Evolutionary conservation across 2,329 filamentous ascomycete species (phyloP).

Genomic region (Ceratocystis harringtonii): DNA sequence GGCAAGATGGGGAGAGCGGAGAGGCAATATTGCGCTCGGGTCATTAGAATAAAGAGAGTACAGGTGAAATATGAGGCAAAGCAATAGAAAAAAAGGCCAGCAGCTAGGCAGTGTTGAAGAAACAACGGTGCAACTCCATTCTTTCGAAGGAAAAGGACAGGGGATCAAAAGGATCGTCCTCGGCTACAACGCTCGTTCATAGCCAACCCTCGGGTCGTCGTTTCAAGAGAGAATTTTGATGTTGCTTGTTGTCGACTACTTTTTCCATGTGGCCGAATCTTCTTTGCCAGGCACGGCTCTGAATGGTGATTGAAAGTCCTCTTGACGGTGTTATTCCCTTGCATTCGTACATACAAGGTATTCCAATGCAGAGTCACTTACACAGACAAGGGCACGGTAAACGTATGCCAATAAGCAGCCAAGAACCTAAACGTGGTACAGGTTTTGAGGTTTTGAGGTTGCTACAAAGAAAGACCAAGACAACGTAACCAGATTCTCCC

Average conservation of each 20-base stretch:
- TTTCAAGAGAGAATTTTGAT: background rate
- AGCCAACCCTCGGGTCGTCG: background rate
- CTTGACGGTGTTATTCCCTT: background rate
- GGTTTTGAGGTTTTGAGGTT: background rate
- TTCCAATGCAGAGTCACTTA: background rate
- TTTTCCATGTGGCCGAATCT: background rate
- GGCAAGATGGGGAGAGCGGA: no score
- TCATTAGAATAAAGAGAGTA: no score
- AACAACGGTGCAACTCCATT: background rate
- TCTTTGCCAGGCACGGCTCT: background rate
- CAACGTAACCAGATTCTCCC: background rate
- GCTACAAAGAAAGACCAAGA: background rate
- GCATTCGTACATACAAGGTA: background rate
- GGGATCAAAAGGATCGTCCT: background rate
- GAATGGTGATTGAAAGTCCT: background rate
- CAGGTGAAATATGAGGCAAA: no score
- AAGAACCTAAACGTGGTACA: background rate
- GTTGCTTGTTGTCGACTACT: background rate
- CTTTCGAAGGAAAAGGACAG: background rate
- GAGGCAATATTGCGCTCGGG: no score
- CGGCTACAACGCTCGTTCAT: background rate
- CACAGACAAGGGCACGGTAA: background rate
- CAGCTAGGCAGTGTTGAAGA: background rate
- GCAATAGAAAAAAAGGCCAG: no score
- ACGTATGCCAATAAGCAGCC: background rate